A percentile compares a stretch with the other conserved stretches of the same genome.
Evolutionary conservation across 495 filamentous ascomycete species (phyloP).

Genomic region (Hyphodiscus hymeniophilus): DNA sequence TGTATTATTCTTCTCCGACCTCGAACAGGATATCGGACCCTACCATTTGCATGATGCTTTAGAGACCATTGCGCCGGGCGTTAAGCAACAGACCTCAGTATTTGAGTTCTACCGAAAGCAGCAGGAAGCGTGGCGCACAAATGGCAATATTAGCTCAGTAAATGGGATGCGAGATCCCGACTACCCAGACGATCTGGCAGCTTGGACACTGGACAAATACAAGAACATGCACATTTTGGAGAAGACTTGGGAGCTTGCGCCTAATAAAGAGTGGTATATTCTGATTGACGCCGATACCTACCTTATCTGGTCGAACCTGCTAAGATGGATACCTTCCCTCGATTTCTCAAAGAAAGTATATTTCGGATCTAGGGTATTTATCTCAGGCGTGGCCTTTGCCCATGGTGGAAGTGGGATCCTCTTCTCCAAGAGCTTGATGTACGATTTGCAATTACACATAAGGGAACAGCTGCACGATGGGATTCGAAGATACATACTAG

Average conservation of each 20-base stretch:
- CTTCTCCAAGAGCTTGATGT: constrained; percentile 47
- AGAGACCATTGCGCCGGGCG: constrained; percentile 30
- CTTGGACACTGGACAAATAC: constrained; percentile 63
- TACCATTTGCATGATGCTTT: constrained; percentile 44
- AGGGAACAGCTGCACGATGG: constrained; percentile 30
- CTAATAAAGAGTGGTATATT: constrained; percentile 53
- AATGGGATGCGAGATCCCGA: constrained; percentile 1
- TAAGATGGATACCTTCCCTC: constrained; percentile 44
- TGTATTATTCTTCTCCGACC: constrained; percentile 50
- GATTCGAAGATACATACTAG: constrained; percentile 44
- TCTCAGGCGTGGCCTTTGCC: constrained; percentile 48
- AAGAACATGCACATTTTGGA: constrained; percentile 62
- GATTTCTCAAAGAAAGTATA: constrained; percentile 41
- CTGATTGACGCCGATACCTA: constrained; percentile 64
- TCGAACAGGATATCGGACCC: constrained; percentile 41
- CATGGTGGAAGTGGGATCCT: constrained; percentile 64
- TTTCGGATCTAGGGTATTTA: constrained; percentile 49
- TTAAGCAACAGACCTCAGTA: constrained; percentile 32
- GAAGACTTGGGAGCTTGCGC: constrained; percentile 39
- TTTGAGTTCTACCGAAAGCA: constrained; percentile 43
- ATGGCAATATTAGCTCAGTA: neutral
- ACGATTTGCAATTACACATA: constrained; percentile 28
- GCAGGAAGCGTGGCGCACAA: neutral
- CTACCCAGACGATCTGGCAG: constrained; percentile 17
- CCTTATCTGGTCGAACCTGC: constrained; percentile 52